Conservation (phyloP, 106 monocot genomes). For the Posidonia australis region DNA sequence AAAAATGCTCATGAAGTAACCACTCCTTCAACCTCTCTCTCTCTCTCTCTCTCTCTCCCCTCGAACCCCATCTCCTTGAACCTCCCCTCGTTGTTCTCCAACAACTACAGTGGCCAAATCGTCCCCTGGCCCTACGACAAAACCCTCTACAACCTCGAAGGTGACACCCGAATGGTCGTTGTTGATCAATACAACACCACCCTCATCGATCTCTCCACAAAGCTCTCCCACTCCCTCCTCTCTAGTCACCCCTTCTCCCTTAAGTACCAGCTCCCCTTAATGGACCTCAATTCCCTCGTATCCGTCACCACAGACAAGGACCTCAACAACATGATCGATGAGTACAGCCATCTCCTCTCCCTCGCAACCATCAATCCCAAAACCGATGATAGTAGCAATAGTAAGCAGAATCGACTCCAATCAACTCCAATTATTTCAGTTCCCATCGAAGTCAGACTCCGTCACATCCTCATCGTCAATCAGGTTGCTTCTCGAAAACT, state of each 20-base stretch:
- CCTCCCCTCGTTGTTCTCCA: too few relatives aligned
- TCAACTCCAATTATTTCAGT: slow-evolving; percentile 68
- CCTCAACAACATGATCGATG: too few relatives aligned
- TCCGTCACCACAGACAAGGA: slow-evolving; percentile 92
- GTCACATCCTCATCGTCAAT: slow-evolving; percentile 32
- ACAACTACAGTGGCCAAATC: slow-evolving; percentile 88
- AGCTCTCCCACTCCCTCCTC: slow-evolving; percentile 59
- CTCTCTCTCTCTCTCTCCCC: too few relatives aligned
- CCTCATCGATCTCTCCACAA: slow-evolving; percentile 49
- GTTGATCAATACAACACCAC: slow-evolving; percentile 52
- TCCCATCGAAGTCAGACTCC: slow-evolving; percentile 59
- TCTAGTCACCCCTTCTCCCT: slow-evolving; percentile 42
- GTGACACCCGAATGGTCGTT: slow-evolving; percentile 81
- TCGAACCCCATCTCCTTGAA: too few relatives aligned
- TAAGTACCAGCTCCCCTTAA: slow-evolving; percentile 94
- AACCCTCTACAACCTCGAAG: slow-evolving; percentile 88
- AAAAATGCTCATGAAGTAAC: too few relatives aligned
- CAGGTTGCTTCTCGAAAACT: slow-evolving; percentile 65
- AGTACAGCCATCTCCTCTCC: slow-evolving; percentile 60
- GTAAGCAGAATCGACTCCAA: slow-evolving; percentile 29
- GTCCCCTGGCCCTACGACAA: slow-evolving; percentile 86
- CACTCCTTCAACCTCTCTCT: too few relatives aligned
- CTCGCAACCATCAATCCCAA: not conserved
- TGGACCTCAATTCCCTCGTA: slow-evolving; percentile 92
- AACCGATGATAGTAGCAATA: not conserved